Evolutionary conservation across 2,329 filamentous ascomycete genomes (phyloP).

Genomic region (Elsinoe perseae): DNA sequence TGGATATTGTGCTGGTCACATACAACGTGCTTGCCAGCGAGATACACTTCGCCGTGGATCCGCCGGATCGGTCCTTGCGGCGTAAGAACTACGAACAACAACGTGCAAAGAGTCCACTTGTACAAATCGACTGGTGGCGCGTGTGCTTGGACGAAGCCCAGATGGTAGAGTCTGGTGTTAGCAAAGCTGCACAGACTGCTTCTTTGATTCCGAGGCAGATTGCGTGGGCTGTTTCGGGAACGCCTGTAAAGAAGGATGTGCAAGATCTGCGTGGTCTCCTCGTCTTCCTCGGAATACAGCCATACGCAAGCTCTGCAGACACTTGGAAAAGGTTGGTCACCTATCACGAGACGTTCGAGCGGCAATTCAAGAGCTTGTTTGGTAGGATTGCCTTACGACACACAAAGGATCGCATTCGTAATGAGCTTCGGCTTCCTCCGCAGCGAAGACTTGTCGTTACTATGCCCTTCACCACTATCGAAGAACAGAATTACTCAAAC

Average conservation of each 20-base stretch:
- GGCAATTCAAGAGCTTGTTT: slow-evolving; percentile 63
- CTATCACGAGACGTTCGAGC: slow-evolving; percentile 45
- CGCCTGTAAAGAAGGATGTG: slow-evolving; percentile 73
- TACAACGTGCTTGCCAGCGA: slow-evolving; percentile 69
- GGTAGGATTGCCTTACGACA: slow-evolving; percentile 68
- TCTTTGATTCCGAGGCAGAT: slow-evolving; percentile 73
- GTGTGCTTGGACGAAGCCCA: slow-evolving; percentile 70
- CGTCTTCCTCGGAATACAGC: slow-evolving; percentile 70
- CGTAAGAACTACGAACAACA: slow-evolving; percentile 52
- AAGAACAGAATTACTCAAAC: slow-evolving; percentile 79
- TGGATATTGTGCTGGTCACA: slow-evolving; percentile 55
- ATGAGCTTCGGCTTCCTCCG: slow-evolving; percentile 69
- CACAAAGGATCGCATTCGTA: slow-evolving; percentile 70
- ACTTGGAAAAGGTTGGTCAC: slow-evolving; percentile 61
- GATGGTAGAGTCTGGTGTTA: slow-evolving; percentile 86
- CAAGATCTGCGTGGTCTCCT: slow-evolving; percentile 73
- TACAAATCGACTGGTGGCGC: slow-evolving; percentile 81
- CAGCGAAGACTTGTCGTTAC: slow-evolving; percentile 84
- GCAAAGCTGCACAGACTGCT: slow-evolving; percentile 72
- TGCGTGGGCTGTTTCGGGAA: slow-evolving; percentile 88
- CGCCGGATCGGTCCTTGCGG: slow-evolving; percentile 60
- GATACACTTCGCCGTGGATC: slow-evolving; percentile 64
- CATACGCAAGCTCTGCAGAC: slow-evolving; percentile 57
- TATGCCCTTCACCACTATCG: slow-evolving; percentile 80
- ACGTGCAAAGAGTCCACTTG: slow-evolving; percentile 64